Conservation (phyloP, 805 yeast species). For the Vanderwaltozyma polyspora region DNA sequence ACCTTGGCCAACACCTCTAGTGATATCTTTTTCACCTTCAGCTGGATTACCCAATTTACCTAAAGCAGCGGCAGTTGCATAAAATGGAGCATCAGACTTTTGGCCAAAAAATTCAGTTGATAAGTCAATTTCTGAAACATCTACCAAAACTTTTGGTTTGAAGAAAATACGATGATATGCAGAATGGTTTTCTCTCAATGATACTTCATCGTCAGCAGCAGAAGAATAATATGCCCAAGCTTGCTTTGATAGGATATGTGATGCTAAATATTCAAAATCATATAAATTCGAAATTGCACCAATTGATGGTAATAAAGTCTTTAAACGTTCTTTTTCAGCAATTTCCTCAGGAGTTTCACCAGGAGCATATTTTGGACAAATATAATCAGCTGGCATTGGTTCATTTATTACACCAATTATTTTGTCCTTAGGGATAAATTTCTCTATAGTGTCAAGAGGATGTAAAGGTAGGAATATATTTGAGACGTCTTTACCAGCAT, state of each 20-base stretch:
- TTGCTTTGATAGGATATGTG: slow-evolving; percentile 58
- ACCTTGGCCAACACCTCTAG: slow-evolving; percentile 69
- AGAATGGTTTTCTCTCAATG: slow-evolving; percentile 80
- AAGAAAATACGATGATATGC: slow-evolving; percentile 84
- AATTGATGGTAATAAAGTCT: slow-evolving; percentile 53
- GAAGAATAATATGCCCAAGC: slow-evolving; percentile 93
- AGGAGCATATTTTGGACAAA: slow-evolving; percentile 24
- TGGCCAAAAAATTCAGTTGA: slow-evolving; percentile 70
- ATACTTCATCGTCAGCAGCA: slow-evolving; percentile 87
- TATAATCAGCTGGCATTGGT: slow-evolving; percentile 20
- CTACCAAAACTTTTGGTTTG: slow-evolving; percentile 72
- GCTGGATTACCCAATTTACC: slow-evolving; percentile 79
- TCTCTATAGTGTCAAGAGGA: slow-evolving; percentile 73
- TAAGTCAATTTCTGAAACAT: slow-evolving; percentile 63
- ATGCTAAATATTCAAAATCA: slow-evolving; percentile 83
- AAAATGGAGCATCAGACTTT: slow-evolving; percentile 63
- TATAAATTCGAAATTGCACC: slow-evolving; percentile 61
- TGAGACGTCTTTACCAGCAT: slow-evolving; percentile 78
- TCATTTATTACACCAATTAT: slow-evolving; percentile 47
- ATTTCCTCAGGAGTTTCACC: slow-evolving; percentile 27
- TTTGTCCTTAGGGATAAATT: slow-evolving; percentile 46
- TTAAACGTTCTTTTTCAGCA: slow-evolving; percentile 17
- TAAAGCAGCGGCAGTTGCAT: slow-evolving; percentile 83
- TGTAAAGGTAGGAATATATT: slow-evolving; percentile 82
- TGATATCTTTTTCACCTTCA: slow-evolving; percentile 82